Base-by-base conservation (phyloP, 148 eudicot species). In the Chenopodium suecicum region DNA sequence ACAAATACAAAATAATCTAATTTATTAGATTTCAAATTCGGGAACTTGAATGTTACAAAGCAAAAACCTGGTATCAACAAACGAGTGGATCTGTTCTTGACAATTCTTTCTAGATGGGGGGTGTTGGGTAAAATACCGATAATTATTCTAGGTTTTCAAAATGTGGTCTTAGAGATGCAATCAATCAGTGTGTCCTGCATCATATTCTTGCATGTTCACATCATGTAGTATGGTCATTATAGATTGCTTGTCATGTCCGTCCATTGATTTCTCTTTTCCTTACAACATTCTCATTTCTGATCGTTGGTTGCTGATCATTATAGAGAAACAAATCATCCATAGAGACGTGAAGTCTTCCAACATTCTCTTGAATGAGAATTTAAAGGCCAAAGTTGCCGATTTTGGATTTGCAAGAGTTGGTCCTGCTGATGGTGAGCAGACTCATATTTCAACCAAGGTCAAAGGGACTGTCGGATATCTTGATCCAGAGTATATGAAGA, bases 401-500 rank as follows among this genome's bases (percentile, higher is more conserved):
- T 97, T 97, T 73, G 99, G 99, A 80, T 97, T 97, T 87, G 99
- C 99, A n/a, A 91, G 91, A 85, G 88, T 88, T 1, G 98, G 97
- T 58, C 86, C 92, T 20, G 81, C 66, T 69, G 98, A 97, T 76
- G 62, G 86, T 69, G 97, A 91, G 62, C 89, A 83, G 77, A 90
- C 99, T 23, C 95, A 97, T 64, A 85, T 97, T 63, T 91, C 95
- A n/a, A 97, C 99, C 82, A 88, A 94, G 90, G 97, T 97, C 64
- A 97, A 91, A 90, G 99, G 99, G 79, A 97, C 99, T 54, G 89
- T 97, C 27, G 99, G 99, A 74, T 97, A 97, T 83, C 92, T 94
- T 64, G 98, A 94, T 85, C 99, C 99, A 0, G 97, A 97, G 87
- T 97, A 97, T 81, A 97, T 97, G 99, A 94, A 88, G 88, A 97